Conservation (phyloP, 148 eudicot species). For the Dysphania ambrosioides region DNA sequence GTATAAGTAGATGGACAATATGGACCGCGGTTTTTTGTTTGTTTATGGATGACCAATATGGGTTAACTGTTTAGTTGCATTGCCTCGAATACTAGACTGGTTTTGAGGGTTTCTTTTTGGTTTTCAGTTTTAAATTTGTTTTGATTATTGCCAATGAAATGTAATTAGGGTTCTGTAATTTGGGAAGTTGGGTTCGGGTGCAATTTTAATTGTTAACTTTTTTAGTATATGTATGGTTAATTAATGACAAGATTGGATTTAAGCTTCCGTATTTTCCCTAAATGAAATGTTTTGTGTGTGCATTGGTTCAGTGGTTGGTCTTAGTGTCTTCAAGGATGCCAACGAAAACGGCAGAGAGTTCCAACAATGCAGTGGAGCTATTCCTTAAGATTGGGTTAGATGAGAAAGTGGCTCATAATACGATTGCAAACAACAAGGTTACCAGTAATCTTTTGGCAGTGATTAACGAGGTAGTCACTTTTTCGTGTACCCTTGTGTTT, state of each 20-base stretch:
- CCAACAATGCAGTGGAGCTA: slow-evolving; percentile 42
- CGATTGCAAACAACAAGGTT: slow-evolving; percentile 76
- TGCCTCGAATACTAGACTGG: neutral
- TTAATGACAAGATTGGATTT: neutral
- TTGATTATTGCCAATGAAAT: no score
- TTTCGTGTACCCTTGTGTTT: neutral
- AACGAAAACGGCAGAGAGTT: slow-evolving; percentile 20
- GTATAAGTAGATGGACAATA: no score
- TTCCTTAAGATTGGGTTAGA: slow-evolving; percentile 71
- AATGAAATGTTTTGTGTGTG: neutral
- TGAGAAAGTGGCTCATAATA: slow-evolving; percentile 70
- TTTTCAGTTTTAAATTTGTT: no score
- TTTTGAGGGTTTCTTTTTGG: neutral
- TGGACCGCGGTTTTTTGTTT: no score
- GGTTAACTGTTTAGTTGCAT: no score
- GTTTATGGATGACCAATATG: neutral
- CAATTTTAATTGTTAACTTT: neutral
- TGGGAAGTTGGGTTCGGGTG: neutral
- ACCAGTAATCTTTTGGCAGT: slow-evolving; percentile 79
- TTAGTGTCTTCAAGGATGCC: slow-evolving; percentile 23
- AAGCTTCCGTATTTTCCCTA: neutral
- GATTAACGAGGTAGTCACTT: slow-evolving; percentile 59
- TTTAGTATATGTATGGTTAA: neutral
- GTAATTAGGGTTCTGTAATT: neutral
- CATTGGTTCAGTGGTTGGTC: neutral